Evolutionary conservation across 2,329 filamentous ascomycete genomes (phyloP), one percentile per base, ranked within the genome.

Genomic region (Arthrinium phaeospermum): DNA sequence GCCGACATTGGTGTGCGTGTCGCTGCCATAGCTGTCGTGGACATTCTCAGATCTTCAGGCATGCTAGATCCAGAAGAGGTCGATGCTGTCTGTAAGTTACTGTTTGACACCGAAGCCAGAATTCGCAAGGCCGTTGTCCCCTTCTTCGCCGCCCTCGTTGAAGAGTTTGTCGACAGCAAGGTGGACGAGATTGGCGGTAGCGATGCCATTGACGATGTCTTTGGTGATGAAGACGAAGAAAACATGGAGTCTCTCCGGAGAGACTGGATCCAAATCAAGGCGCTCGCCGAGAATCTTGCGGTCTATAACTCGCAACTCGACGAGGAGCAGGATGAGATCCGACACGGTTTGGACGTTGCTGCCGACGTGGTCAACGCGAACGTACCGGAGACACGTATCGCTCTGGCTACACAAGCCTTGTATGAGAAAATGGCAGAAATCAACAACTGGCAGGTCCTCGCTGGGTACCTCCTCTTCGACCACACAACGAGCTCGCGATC

Each of bases 191-290:
- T 98, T 72, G 94, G 94, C 57, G 95, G 96, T 34, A 89, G 91
- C 70, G 94, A 96, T 75, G 88, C 86, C 0, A 85, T 98, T 12
- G 90, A 94, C 67, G 95, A 98, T 78, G 86, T 91, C 12, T 88
- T 97, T 72, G 90, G 91, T 12, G 90, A 90, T 1, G 87, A 89
- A 49, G 89, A 93, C n/a, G 91, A 93, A 22, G 92, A 95, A 16
- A 92, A 95, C 75, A 93, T 91, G 74, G 91, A 93, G 70, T 90
- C 91, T 2, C 94, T 95, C 2, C 91, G 93, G 73, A 86, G 91
- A 67, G 92, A 93, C 74, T 99, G 96, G 96, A 90, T 98, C 77
- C 94, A 94, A 79, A 90, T 97, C 79, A 99, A 98, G 83, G 96
- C 93, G 75, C 86, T 99, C 19, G 94, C 93, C 3, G 94, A 98